Conservation (phyloP, 1,284 basidiomycete genomes). For the Ceratobasidium sp. region DNA sequence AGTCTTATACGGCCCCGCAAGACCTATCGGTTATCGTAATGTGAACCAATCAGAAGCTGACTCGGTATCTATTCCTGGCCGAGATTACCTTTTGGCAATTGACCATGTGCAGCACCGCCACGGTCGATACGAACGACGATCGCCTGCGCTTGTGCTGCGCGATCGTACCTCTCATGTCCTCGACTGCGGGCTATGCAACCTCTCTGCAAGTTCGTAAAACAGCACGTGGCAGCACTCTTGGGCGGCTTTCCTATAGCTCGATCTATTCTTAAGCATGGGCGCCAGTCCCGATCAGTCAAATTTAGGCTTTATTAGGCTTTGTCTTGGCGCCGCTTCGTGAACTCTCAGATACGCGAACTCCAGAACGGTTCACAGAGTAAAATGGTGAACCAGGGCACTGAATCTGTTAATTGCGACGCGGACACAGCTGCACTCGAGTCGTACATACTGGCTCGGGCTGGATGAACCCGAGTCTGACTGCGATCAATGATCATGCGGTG, state of each 20-base stretch:
- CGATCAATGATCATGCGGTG: conserved; percentile 23
- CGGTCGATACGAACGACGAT: neutral
- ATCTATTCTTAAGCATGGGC: neutral
- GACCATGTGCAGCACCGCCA: neutral
- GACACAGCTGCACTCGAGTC: neutral
- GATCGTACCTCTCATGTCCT: no score
- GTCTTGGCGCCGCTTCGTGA: neutral
- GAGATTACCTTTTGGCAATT: neutral
- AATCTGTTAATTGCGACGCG: neutral
- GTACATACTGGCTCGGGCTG: neutral
- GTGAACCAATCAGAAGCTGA: neutral
- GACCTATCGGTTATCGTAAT: neutral
- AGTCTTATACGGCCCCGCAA: no score
- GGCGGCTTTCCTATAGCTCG: neutral
- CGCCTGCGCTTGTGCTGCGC: no score
- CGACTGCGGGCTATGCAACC: no score
- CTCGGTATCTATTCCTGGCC: neutral
- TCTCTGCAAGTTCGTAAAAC: no score
- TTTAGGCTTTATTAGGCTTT: neutral
- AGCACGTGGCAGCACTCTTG: neutral
- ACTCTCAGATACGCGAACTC: no score
- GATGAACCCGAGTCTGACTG: conserved; percentile 12
- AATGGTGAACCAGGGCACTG: no score
- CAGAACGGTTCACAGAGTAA: no score
- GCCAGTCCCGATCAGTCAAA: neutral